A percentile compares a stretch with the other conserved stretches of the same genome.
Conservation (phyloP, 352 stramenopile genomes). For the Stephanocyclus meneghinianus region DNA sequence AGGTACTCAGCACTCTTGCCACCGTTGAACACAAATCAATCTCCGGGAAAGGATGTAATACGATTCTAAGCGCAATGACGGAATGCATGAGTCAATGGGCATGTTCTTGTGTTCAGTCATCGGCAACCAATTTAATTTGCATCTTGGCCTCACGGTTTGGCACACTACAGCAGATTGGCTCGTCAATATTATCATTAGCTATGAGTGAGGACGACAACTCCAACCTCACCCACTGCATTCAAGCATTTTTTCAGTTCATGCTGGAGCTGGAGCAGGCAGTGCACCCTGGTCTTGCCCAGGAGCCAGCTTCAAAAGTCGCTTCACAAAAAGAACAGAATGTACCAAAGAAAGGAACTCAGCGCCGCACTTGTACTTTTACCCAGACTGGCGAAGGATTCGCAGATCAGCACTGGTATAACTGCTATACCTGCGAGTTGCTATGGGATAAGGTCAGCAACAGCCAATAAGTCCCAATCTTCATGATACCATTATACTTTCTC, state of each 20-base stretch:
- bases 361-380: conserved; percentile 61
- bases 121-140: conserved; percentile 50
- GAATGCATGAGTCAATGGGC: conserved; percentile 37
- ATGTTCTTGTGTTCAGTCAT: conserved; percentile 4
- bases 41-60: conserved; percentile 34
- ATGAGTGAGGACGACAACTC: neutral
- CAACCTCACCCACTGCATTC: neutral
- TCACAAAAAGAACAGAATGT: neutral
- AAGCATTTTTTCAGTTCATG: conserved; percentile 52
- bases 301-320: too few species aligned
- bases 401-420: conserved; percentile 84
- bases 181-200: conserved; percentile 27
- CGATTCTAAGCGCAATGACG: conserved; percentile 42
- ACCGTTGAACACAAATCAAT: conserved; percentile 9
- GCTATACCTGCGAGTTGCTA: conserved; percentile 80
- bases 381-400: conserved; percentile 67
- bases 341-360: neutral
- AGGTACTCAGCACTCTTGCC: conserved; percentile 36
- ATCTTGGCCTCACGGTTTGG: conserved; percentile 52
- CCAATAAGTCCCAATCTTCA: neutral
- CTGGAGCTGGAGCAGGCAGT: neutral
- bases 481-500: neutral
- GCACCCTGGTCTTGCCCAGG: neutral
- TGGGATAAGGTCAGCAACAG: conserved; percentile 67
- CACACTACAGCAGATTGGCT: conserved; percentile 41